Base-by-base conservation (phyloP, 192 early-diverging fungal species). In the Chytriomyces hyalinus region DNA sequence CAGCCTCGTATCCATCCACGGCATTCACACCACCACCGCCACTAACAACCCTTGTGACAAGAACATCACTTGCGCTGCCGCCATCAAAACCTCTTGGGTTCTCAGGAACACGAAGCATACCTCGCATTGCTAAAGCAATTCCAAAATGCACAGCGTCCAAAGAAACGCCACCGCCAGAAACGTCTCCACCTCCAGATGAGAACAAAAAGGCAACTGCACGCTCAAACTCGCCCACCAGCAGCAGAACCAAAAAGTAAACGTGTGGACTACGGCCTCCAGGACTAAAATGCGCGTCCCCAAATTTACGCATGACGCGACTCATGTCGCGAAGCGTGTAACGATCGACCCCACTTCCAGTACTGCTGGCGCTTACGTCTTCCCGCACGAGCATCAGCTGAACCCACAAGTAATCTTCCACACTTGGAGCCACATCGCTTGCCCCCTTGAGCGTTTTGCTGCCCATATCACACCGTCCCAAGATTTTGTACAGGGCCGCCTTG, bases 351-450 rank as follows among this genome's bases (percentile, higher is more conserved):
- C 13, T 11, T 46, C 36, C 65, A 26, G 6, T 63, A 13, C 11
- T n/a, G 80, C 80, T 24, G 68, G 73, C n/a, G 63, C 67, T 20
- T 49, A 57, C 6, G 66, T 70, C 9, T 70, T 96, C 93, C n/a
- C 87, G 84, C 11, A 94, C 80, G 45, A 95, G 85, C 76, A 88
- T 88, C 49, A 97, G 85, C 81, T 94, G 91, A 6, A 95, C 70
- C 98, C 98, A 99, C 49, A 98, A 76, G 79, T 94, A 98, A 72
- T 99, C 97, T 79, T 99, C 95, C 3, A 90, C 92, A 8, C 94
- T 88, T 50, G 87, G 87, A 15, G 93, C 87, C 1, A 95, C 93
- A 60, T 89, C 90, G 49, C 83, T 80, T 15, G 70, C 68, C 24
- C 79, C 50, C 1, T 87, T 78, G 9, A 94, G 81, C 62, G 85